Evolutionary conservation across 805 yeast genomes (phyloP).

Genomic region (Candida silvicultrix): DNA sequence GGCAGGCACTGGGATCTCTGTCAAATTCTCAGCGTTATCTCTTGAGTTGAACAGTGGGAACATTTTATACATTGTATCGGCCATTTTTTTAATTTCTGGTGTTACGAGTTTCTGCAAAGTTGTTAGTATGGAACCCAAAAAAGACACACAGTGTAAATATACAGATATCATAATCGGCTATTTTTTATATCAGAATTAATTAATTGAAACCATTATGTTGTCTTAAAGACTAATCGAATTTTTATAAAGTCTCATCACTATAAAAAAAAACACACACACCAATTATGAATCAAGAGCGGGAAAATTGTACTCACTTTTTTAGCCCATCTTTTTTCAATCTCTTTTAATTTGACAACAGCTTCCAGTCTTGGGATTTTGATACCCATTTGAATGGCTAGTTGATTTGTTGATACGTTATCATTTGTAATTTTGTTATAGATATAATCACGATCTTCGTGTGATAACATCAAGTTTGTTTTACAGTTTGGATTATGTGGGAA

Average conservation of each 20-base stretch:
- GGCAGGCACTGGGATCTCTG: constrained; percentile 90
- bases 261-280: too few relatives aligned
- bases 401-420: constrained; percentile 55
- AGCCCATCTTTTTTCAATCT: constrained; percentile 58
- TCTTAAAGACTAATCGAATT: constrained; percentile 80
- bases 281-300: too few relatives aligned
- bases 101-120: constrained; percentile 38
- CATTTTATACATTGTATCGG: constrained; percentile 63
- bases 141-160: too few relatives aligned
- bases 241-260: constrained; percentile 39
- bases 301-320: too few relatives aligned
- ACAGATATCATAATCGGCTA: too few relatives aligned
- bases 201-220: constrained; percentile 47
- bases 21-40: constrained; percentile 59
- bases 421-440: constrained; percentile 52
- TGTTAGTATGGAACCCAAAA: constrained; percentile 26
- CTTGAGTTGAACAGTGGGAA: constrained; percentile 64
- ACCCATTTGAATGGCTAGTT: constrained; percentile 72
- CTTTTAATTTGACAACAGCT: constrained; percentile 69
- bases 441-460: constrained; percentile 50
- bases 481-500: constrained; percentile 75
- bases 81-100: constrained; percentile 52
- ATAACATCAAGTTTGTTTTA: constrained; percentile 55
- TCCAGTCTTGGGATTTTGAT: constrained; percentile 82
- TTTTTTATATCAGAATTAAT: constrained; percentile 14